These are phyloP conservation scores for Pezicula carpinea DNA, from an alignment of 2,329 filamentous ascomycete species.

Conservation along the genomic window DNA sequence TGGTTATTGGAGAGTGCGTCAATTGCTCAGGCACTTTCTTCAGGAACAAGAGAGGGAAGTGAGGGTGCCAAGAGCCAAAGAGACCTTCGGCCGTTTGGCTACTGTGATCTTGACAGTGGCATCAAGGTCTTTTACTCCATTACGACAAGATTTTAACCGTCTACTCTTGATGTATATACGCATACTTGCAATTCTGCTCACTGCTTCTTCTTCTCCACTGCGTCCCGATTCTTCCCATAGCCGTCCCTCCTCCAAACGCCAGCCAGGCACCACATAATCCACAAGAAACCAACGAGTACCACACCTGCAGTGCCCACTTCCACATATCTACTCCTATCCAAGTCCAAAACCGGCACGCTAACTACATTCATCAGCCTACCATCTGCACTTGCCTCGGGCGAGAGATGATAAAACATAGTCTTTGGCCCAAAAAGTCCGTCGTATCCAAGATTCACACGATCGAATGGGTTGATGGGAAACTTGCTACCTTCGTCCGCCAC, in stretches of 20 bases:
- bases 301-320: constrained; percentile 51
- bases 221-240: constrained; percentile 14
- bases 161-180: too few species aligned
- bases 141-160: too few species aligned
- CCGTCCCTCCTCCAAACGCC: constrained; percentile 20
- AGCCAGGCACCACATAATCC: constrained; percentile 51
- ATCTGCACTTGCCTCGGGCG: constrained; percentile 34
- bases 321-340: constrained; percentile 43
- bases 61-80: too few species aligned
- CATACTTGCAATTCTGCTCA: not conserved
- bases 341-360: constrained; percentile 61
- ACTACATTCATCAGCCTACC: constrained; percentile 47
- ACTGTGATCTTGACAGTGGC: too few species aligned
- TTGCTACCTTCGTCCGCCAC: constrained; percentile 59
- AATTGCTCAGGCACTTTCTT: too few species aligned
- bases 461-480: constrained; percentile 77
- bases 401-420: constrained; percentile 80
- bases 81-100: too few species aligned
- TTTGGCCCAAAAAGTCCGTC: constrained; percentile 71
- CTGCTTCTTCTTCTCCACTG: constrained; percentile 17
- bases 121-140: too few species aligned
- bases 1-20: too few species aligned
- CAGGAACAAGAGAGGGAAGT: too few species aligned
- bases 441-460: constrained; percentile 78
- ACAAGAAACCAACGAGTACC: constrained; percentile 62